phyloP scores from a whole-genome alignment of 2,329 filamentous ascomycete species.

The Helminthosporium solani region DNA sequence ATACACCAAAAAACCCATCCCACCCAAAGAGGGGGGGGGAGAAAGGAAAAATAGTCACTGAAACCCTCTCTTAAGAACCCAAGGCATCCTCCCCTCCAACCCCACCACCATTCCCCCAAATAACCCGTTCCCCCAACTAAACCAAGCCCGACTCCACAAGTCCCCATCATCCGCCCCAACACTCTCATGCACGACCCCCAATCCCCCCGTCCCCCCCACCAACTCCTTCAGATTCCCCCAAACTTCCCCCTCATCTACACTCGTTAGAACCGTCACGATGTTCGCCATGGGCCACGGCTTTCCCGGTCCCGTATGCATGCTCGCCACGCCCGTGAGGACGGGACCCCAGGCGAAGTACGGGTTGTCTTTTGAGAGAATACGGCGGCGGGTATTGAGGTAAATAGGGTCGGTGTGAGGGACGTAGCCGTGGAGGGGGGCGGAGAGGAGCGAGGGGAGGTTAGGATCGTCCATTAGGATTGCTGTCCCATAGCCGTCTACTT shows the following conservation, averaged over 20 bases:
- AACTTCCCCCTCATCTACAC: constrained; percentile 50
- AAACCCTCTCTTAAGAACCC: constrained; percentile 41
- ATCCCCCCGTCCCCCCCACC: constrained; percentile 49
- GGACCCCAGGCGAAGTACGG: constrained; percentile 53
- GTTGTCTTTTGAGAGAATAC: constrained; percentile 46
- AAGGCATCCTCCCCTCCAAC: constrained; percentile 45
- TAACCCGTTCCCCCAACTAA: constrained; percentile 55
- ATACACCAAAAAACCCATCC: too few species aligned
- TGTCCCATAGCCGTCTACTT: constrained; percentile 49
- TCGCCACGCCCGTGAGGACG: constrained; percentile 47
- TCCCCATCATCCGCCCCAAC: constrained; percentile 43
- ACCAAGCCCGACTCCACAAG: constrained; percentile 48
- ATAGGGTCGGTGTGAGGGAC: constrained; percentile 39
- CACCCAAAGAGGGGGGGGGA: too few species aligned
- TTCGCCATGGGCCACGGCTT: constrained; percentile 53
- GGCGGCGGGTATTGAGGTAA: constrained; percentile 48
- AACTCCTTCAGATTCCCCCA: constrained; percentile 43
- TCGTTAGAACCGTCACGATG: constrained; percentile 52
- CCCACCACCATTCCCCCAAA: constrained; percentile 51
- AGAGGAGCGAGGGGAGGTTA: constrained; percentile 67
- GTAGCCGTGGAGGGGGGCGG: constrained; percentile 64
- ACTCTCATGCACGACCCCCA: constrained; percentile 55
- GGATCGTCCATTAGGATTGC: constrained; percentile 69
- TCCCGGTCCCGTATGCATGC: constrained; percentile 49
- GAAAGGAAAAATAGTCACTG: too few species aligned